Evolutionary conservation across 2,329 filamentous ascomycete species (phyloP).

Genomic region (Cladophialophora chaetospira): DNA sequence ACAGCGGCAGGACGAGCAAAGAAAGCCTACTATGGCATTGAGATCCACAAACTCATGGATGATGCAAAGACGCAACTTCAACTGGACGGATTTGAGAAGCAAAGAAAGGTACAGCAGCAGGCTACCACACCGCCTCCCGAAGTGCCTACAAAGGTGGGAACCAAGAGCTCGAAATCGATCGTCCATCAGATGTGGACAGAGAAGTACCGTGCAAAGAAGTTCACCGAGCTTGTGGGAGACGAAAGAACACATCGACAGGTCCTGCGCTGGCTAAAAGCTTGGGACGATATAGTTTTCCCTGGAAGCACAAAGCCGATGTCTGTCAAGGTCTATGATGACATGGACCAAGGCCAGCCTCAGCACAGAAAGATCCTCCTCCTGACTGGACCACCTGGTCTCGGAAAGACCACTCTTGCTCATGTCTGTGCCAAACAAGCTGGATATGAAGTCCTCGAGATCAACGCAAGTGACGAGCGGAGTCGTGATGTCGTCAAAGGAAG

Average conservation of each 20-base stretch:
- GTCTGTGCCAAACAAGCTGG: slow-evolving; percentile 94
- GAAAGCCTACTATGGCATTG: slow-evolving; percentile 82
- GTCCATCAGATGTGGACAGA: slow-evolving; percentile 76
- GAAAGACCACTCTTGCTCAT: slow-evolving; percentile 94
- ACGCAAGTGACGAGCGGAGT: slow-evolving; percentile 93
- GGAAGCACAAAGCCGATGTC: slow-evolving; percentile 60
- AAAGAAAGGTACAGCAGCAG: slow-evolving; percentile 33
- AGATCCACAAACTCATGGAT: slow-evolving; percentile 81
- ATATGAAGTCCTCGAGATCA: slow-evolving; percentile 96
- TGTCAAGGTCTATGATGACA: slow-evolving; percentile 44
- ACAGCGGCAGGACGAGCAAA: slow-evolving; percentile 56
- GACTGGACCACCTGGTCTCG: slow-evolving; percentile 87
- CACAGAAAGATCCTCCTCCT: slow-evolving; percentile 88
- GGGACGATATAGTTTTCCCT: slow-evolving; percentile 92
- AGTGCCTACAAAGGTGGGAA: slow-evolving; percentile 35
- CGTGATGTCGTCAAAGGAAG: slow-evolving; percentile 84
- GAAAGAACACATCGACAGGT: slow-evolving; percentile 90
- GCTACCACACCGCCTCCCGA: slow-evolving; percentile 31
- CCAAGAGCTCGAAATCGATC: slow-evolving; percentile 38
- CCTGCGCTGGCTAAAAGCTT: slow-evolving; percentile 87
- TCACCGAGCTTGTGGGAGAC: slow-evolving; percentile 91
- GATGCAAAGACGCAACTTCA: slow-evolving; percentile 62
- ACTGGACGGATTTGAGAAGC: slow-evolving; percentile 36
- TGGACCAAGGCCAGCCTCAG: slow-evolving; percentile 67
- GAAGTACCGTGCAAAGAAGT: slow-evolving; percentile 90